These are phyloP conservation scores for Auricularia sp. DNA, from an alignment of 768 basidiomycete species.

Conservation along the genomic window DNA sequence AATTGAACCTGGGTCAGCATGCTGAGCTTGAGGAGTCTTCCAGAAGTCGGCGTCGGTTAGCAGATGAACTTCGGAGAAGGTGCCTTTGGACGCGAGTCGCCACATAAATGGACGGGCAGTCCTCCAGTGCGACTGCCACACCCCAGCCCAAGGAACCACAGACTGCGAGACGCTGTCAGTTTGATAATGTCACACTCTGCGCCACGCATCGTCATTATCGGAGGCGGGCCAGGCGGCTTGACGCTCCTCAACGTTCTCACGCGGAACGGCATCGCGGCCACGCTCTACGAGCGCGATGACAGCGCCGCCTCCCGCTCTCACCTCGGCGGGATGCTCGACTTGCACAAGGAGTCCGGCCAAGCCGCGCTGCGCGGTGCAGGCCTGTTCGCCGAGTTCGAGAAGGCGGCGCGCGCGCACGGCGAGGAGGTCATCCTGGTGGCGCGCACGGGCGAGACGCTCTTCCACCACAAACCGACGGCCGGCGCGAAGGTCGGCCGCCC, in stretches of 20 bases:
- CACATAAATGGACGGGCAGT: no score
- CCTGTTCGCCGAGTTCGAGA: constrained; percentile 14
- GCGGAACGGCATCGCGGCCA: background rate
- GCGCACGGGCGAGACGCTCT: background rate
- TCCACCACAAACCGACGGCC: background rate
- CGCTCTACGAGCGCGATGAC: background rate
- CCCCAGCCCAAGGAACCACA: no score
- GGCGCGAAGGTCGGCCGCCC: background rate
- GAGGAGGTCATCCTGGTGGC: constrained; percentile 16
- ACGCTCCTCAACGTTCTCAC: background rate
- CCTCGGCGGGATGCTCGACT: constrained; percentile 16
- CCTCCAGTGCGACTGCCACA: no score
- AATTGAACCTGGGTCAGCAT: no score
- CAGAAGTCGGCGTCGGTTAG: no score
- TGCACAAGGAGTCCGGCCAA: constrained; percentile 18
- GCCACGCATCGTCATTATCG: constrained; percentile 11
- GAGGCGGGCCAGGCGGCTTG: constrained; percentile 6
- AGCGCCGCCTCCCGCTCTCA: background rate
- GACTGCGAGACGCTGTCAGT: no score
- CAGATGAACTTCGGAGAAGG: no score
- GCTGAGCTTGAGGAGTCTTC: no score
- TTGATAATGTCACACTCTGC: background rate
- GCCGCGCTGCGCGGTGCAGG: constrained; percentile 13
- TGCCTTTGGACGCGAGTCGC: no score
- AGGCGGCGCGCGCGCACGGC: constrained; percentile 12